These are phyloP conservation scores for Rosa hybrid DNA, from an alignment of 331 rosid genomes.

Conservation along the genomic window DNA sequence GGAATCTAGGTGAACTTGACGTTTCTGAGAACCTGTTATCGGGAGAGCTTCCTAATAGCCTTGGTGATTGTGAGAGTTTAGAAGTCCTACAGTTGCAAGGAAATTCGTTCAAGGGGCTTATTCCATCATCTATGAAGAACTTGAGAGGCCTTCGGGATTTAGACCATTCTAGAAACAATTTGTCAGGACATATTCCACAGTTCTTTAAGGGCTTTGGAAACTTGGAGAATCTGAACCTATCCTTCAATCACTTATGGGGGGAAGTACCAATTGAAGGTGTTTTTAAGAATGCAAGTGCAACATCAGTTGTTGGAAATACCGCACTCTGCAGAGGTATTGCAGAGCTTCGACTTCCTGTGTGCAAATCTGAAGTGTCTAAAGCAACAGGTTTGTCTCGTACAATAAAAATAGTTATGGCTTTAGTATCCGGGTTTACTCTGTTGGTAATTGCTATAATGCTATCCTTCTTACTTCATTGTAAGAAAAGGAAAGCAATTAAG, in stretches of 20 bases:
- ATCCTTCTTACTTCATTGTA: background rate
- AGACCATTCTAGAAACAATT: background rate
- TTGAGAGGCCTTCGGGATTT: background rate
- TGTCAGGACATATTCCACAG: background rate
- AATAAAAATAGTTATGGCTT: background rate
- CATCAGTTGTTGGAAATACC: background rate
- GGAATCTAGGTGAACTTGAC: background rate
- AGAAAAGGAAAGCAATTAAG: background rate
- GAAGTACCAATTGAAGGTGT: background rate
- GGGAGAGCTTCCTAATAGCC: background rate
- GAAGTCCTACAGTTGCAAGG: background rate
- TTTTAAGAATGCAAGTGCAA: background rate
- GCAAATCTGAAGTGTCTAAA: background rate
- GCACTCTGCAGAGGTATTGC: background rate
- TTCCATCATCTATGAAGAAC: background rate
- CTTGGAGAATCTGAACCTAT: background rate
- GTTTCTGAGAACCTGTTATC: conserved; percentile 6
- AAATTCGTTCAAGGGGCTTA: background rate
- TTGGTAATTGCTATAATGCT: background rate
- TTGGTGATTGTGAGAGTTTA: background rate
- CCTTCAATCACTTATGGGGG: background rate
- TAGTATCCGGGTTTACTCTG: background rate
- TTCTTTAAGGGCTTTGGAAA: background rate
- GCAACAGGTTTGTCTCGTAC: background rate
- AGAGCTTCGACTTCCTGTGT: background rate